Base-by-base conservation (phyloP, 2,329 filamentous ascomycete genomes). In the Macroventuria anomochaeta region DNA sequence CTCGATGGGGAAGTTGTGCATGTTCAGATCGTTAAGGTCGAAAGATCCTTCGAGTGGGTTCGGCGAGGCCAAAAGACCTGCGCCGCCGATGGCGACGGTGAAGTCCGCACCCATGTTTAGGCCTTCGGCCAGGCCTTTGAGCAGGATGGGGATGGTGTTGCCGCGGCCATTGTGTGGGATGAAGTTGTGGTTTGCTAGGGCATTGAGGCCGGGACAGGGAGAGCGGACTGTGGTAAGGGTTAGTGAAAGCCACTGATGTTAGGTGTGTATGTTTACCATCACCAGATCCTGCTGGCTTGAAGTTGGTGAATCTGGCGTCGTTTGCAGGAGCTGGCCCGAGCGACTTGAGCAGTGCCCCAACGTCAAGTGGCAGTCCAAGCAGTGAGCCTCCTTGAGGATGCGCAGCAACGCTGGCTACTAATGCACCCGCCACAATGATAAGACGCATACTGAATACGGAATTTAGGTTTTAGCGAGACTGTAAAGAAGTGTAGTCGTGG, bases 1-100 rank as follows among this genome's bases (percentile, higher is more conserved):
- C 37, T 64, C 62, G 33, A 62, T 64, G 29, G 62, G 59, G 36
- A 62, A 62, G 34, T 64, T 64, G 40, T 64, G 61, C 50, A 39
- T 34, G 34, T 46, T 47, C 3, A 64, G 18, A 8, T 64, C 52
- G 39, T 46, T 18, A 3, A 64, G 56, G 47, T 63, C 58, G 52
- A 64, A 64, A 17, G 58, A 57, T 37, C 60, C 58, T 17, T 33
- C 47, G 2, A 63, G 54, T 0, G 62, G 58, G 26, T 61, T 54
- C 2, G 58, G 52, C 0, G 59, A 61, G 29, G 62, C 18, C n/a
- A 59, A 49, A 0, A 64, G 50, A 2, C 57, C 62, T 0, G 51
- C 51, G 13, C 47, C 58, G 12, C 62, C 58, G 23, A 64, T 47
- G 7, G 49, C 41, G 23, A 26, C 25, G 31, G 59, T 58, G 39